A percentile compares a stretch with the other conserved stretches of the same genome.
Conservation (phyloP, 352 stramenopile genomes). For the Globisporangium viniferum region DNA sequence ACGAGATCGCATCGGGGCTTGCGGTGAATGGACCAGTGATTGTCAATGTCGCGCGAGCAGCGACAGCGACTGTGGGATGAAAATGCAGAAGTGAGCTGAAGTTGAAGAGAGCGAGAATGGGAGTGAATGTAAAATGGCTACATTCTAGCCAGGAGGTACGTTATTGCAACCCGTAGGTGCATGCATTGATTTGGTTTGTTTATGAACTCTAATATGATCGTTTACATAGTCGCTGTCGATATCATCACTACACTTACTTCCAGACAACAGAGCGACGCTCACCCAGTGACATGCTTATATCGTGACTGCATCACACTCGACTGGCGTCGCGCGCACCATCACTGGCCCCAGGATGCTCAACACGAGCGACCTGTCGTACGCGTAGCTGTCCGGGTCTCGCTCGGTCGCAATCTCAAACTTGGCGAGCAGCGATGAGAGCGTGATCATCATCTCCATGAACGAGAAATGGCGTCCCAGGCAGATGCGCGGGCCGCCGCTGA, state of each 20-base stretch:
- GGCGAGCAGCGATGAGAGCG: not conserved
- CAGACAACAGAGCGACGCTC: too few relatives aligned
- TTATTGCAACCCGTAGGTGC: too few relatives aligned
- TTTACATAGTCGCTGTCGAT: not conserved
- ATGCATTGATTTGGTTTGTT: not conserved
- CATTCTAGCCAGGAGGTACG: not conserved
- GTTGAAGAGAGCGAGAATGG: constrained; percentile 21
- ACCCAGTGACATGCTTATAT: not conserved
- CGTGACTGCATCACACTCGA: not conserved
- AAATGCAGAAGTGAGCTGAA: too few relatives aligned
- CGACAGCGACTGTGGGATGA: not conserved
- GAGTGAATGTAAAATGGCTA: not conserved
- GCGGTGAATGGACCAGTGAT: constrained; percentile 32
- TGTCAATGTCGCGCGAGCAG: constrained; percentile 16
- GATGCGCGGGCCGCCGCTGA: not conserved
- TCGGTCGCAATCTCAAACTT: not conserved
- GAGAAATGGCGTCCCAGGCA: not conserved
- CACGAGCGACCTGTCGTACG: not conserved
- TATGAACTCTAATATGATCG: not conserved
- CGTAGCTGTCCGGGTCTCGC: not conserved
- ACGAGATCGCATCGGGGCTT: constrained; percentile 31
- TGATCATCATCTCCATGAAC: not conserved
- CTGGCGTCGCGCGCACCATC: not conserved
- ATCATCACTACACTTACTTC: too few relatives aligned
- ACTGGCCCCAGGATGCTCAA: not conserved